Base-by-base conservation (phyloP, 106 monocot genomes). In the Allium sativum region DNA sequence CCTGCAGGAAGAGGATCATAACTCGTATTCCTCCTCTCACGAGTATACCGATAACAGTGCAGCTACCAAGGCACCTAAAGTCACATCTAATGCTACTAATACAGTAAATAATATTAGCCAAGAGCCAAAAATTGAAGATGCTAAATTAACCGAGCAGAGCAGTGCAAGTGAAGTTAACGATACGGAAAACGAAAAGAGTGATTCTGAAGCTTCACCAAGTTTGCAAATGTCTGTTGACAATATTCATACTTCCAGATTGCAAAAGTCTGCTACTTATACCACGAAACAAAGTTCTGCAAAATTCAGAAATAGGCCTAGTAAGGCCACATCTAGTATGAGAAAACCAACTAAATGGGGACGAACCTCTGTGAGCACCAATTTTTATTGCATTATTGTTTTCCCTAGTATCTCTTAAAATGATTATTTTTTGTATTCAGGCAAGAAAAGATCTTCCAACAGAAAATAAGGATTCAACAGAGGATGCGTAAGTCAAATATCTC, bases 381-480 rank as follows among this genome's bases (percentile, higher is more conserved):
- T 22, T 14, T 50, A 64, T 15, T 43, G 15, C 51, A 52, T 42
- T 58, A 18, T 58, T 53, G 52, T 1, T 64, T 68, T 10, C 1
- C 31, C 31, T 31, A 31, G 31, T 31, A 31, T 31, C 31, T 31
- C 31, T 44, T 42, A 73, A 62, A 8, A 51, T 19, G n/a, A 61
- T 53, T 48, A 46, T n/a, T 16, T 56, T 43, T 21, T 16, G 15
- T 53, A 21, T 22, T 50, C 69, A 88, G 88, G 82, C 72, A 58
- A 83, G 79, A 65, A 88, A 88, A 71, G 78, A 88, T 64, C 77
- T 83, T 59, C 77, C 88, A 19, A 72, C 81, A 78, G 83, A 83
- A 65, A 75, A 79, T 59, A 73, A 75, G 58, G 66, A 48, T 45
- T 69, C 68, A 55, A 81, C 73, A 59, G 88, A 88, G 51, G 86